These are phyloP conservation scores for Truncatella angustata DNA, from an alignment of 2,329 filamentous ascomycete species.

Conservation along the genomic window DNA sequence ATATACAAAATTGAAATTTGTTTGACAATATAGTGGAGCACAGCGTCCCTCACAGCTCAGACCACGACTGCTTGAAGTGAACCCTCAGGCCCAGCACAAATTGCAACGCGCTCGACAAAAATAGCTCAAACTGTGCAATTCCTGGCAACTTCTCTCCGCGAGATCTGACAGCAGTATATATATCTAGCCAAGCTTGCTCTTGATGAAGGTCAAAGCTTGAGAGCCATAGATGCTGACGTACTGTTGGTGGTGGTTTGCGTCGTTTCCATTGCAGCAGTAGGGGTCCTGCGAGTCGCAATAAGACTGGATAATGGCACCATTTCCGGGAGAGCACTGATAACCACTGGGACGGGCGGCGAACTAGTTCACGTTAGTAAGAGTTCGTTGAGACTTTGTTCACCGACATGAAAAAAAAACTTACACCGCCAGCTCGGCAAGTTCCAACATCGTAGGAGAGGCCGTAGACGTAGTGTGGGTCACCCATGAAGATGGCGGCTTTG, in stretches of 20 bases:
- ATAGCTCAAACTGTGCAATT: no score
- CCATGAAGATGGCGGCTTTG: constrained; percentile 63
- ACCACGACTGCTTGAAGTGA: no score
- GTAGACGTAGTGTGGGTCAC: constrained; percentile 53
- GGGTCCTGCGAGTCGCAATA: constrained; percentile 65
- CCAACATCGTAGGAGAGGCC: constrained; percentile 61
- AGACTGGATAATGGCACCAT: constrained; percentile 59
- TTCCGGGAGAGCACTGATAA: constrained; percentile 53
- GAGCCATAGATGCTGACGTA: constrained; percentile 63
- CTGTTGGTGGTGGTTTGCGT: constrained; percentile 58
- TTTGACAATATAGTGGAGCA: no score
- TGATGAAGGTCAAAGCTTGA: constrained; percentile 59
- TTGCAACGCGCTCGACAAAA: no score
- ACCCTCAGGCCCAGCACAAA: no score
- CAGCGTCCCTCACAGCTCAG: no score
- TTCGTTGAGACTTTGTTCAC: neutral
- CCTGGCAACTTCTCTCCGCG: no score
- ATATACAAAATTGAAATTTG: no score
- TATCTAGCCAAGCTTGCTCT: constrained; percentile 37
- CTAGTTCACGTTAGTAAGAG: constrained; percentile 29
- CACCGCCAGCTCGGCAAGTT: constrained; percentile 56
- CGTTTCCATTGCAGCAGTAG: constrained; percentile 65
- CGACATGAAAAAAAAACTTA: constrained; percentile 36
- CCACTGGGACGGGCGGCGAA: constrained; percentile 59
- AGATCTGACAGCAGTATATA: no score